Conservation (phyloP, 495 filamentous ascomycete species). For the Lentithecium fluviatile region DNA sequence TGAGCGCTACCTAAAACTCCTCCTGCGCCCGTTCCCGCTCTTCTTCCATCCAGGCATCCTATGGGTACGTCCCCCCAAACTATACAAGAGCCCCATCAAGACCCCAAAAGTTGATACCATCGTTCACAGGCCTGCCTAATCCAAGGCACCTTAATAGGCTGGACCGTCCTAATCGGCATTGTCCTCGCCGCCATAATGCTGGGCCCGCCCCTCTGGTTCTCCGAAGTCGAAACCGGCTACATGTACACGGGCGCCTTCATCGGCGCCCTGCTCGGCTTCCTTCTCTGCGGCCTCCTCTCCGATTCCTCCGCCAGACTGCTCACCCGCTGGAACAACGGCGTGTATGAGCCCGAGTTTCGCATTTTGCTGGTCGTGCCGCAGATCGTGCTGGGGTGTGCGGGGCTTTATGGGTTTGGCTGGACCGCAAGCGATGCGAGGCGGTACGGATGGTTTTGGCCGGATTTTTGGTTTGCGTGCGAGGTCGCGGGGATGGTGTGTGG, state of each 20-base stretch:
- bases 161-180: slow-evolving; percentile 92
- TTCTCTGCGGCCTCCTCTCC: slow-evolving; percentile 67
- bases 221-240: slow-evolving; percentile 80
- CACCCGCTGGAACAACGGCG: slow-evolving; percentile 71
- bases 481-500: slow-evolving; percentile 89
- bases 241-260: slow-evolving; percentile 85
- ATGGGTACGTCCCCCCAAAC: slow-evolving; percentile 65
- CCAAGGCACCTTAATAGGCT: slow-evolving; percentile 88
- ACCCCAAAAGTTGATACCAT: neutral
- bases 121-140: slow-evolving; percentile 66
- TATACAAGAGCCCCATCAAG: too few relatives aligned
- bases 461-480: slow-evolving; percentile 65
- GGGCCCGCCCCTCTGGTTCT: slow-evolving; percentile 74
- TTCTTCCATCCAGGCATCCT: slow-evolving; percentile 81
- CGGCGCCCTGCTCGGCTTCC: slow-evolving; percentile 75
- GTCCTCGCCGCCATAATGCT: slow-evolving; percentile 81
- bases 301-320: slow-evolving; percentile 70
- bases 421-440: slow-evolving; percentile 57
- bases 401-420: slow-evolving; percentile 80
- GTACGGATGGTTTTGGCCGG: slow-evolving; percentile 70
- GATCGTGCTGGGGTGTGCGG: slow-evolving; percentile 71
- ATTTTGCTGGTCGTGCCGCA: slow-evolving; percentile 79
- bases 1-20: slow-evolving; percentile 59
- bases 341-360: slow-evolving; percentile 91
- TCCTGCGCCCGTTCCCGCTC: slow-evolving; percentile 62